These are phyloP conservation scores for Fallopia convolvulus DNA, from an alignment of 148 eudicot species.

Conservation along the genomic window DNA sequence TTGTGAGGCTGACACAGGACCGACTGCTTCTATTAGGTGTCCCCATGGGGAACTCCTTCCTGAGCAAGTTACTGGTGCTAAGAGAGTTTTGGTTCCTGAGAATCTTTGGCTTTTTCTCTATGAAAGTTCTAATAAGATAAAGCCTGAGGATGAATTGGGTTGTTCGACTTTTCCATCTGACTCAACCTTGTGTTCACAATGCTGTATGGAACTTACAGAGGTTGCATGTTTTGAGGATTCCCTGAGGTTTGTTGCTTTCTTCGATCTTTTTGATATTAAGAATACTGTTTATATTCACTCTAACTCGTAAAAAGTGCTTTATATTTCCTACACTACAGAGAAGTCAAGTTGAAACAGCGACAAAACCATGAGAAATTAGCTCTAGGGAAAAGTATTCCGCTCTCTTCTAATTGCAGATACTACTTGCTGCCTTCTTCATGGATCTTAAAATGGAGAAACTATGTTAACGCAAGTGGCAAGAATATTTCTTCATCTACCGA, in stretches of 20 bases:
- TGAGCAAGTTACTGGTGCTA: constrained; percentile 79
- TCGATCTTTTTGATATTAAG: neutral
- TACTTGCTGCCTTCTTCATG: constrained; percentile 82
- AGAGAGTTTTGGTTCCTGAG: constrained; percentile 75
- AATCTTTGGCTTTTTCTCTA: constrained; percentile 70
- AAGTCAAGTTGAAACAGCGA: constrained; percentile 66
- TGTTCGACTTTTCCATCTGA: constrained; percentile 64
- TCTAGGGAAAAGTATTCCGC: constrained; percentile 43
- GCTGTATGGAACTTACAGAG: constrained; percentile 59
- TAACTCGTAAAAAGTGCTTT: constrained; percentile 4
- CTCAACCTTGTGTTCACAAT: constrained; percentile 56
- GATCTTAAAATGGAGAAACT: constrained; percentile 83
- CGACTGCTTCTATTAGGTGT: constrained; percentile 85
- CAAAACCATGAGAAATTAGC: constrained; percentile 90
- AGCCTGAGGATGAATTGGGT: constrained; percentile 72
- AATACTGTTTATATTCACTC: neutral
- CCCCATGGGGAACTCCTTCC: constrained; percentile 90
- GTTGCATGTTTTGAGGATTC: constrained; percentile 61
- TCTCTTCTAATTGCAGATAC: constrained; percentile 46
- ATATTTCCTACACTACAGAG: constrained; percentile 44
- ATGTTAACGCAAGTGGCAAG: constrained; percentile 60
- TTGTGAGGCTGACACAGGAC: constrained; percentile 88
- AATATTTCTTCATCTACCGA: constrained; percentile 42
- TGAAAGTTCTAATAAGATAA: constrained; percentile 59
- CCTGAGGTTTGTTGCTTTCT: constrained; percentile 39